These are phyloP conservation scores for Theobroma cacao DNA, from an alignment of 345 rosid genomes.

Conservation along the genomic window DNA sequence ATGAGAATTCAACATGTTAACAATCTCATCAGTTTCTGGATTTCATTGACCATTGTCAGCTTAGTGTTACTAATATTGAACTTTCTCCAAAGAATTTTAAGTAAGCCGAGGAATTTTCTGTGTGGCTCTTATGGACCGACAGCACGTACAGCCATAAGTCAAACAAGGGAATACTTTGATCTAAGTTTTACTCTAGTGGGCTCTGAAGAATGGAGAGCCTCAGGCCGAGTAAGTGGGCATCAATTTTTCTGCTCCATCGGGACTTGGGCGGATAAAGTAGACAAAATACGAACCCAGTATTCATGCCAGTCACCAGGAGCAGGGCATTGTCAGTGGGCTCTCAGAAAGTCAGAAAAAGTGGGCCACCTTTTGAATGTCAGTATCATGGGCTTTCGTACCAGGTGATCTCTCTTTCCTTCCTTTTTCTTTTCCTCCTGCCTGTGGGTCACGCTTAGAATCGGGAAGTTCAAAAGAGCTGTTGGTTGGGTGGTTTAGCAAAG, in stretches of 20 bases:
- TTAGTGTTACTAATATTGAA: neutral
- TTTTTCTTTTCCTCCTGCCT: neutral
- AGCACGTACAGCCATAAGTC: neutral
- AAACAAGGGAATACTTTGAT: too few species aligned
- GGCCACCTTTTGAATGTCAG: neutral
- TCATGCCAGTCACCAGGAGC: neutral
- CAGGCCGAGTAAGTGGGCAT: neutral
- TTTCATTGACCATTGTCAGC: too few species aligned
- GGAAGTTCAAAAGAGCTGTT: too few species aligned
- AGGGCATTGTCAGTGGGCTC: neutral
- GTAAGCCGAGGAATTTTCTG: neutral
- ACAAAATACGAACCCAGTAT: neutral
- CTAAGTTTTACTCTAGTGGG: too few species aligned
- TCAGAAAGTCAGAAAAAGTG: neutral
- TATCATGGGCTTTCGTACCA: neutral
- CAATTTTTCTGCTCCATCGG: neutral
- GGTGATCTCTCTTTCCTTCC: neutral
- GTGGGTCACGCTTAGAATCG: neutral
- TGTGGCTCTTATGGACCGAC: neutral
- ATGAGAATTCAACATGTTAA: too few species aligned
- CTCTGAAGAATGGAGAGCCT: neutral
- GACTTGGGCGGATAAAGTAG: neutral
- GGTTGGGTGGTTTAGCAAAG: too few species aligned
- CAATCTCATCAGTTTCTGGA: too few species aligned
- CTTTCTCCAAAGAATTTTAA: neutral